These are phyloP conservation scores for Thermoascus crustaceus DNA, from an alignment of 2,329 filamentous ascomycete species.

Conservation along the genomic window DNA sequence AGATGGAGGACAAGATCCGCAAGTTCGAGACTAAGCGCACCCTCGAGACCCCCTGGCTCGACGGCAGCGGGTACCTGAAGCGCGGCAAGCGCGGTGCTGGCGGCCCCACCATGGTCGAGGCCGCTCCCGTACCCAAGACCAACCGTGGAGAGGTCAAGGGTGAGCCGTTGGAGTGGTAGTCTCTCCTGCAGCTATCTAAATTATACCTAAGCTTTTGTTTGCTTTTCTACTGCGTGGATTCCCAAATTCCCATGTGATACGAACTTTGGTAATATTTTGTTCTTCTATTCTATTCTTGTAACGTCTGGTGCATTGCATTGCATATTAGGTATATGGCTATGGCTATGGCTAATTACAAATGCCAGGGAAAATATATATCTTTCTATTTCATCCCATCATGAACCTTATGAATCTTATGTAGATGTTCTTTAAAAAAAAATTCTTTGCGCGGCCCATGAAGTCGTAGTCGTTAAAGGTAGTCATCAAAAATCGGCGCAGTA, in stretches of 20 bases:
- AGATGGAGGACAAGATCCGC: constrained; percentile 80
- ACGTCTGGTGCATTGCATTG: too few relatives aligned
- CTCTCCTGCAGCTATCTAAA: too few relatives aligned
- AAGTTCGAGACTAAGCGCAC: constrained; percentile 73
- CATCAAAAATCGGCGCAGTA: too few relatives aligned
- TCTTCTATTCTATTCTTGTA: constrained; percentile 3
- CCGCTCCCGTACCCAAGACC: constrained; percentile 71
- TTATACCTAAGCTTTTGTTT: too few relatives aligned
- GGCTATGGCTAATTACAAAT: too few relatives aligned
- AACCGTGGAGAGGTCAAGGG: constrained; percentile 76
- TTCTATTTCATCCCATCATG: too few relatives aligned
- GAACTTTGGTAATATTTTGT: neutral
- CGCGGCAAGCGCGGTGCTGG: constrained; percentile 43
- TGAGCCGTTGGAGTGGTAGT: constrained; percentile 84
- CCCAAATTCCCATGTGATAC: neutral
- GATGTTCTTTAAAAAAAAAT: too few relatives aligned
- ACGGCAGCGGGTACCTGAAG: constrained; percentile 73
- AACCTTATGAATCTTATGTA: too few relatives aligned
- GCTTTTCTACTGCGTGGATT: neutral
- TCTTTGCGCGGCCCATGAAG: too few relatives aligned
- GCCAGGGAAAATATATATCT: too few relatives aligned
- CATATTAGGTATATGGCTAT: too few relatives aligned
- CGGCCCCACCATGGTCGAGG: constrained; percentile 56
- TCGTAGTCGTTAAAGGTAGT: too few relatives aligned
- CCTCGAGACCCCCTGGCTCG: constrained; percentile 77